Base-by-base conservation (phyloP, 208 protist genomes). In the Leptomonas pyrrhocoris region DNA sequence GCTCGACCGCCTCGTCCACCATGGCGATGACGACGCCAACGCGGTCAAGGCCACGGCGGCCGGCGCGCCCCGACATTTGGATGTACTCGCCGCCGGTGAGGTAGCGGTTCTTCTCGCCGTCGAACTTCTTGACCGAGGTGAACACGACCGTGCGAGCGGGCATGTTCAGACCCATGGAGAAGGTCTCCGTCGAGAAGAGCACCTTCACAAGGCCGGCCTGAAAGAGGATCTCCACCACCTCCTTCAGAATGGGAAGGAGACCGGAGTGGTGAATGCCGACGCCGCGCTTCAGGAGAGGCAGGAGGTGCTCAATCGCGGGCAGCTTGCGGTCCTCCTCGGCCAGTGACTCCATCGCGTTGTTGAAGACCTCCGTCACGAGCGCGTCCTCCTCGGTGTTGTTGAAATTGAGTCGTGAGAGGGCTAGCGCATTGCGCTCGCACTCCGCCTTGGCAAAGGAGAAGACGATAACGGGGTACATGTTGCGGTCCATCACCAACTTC, bases 81-180 rank as follows among this genome's bases (percentile, higher is more conserved):
- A 99, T 99, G 79, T 99, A 99, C 87, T 99, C 98, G 40, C 98
- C 99, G 6, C 94, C 89, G 2, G 88, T 94, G 7, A 99, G 72
- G 67, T 94, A 97, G 28, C 99, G 91, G 57, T 96, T 98, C 38
- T 94, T 84, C 53, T 97, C 88, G 36, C 99, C 99, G 79, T 99
- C 99, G 77, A 98, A 99, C 80, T 99, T 99, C 56, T 98, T 94
- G 1, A 99, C 88, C 12, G 87, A 83, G 11, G 97, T 99, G 81
- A 99, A 99, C 13, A 99, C 96, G 21, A 99, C 98, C 15, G 98
- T 99, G 61, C 97, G 96, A 0, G 99, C 99, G 21, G 99, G 99
- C 98, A 99, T 99, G 85, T 99, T 99, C 19, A 99, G 85, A 4
- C 99, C 99, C 96, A 99, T 99, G 4, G 98, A 94, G 80, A 99